These are phyloP conservation scores for Agrocybe pediades DNA, from an alignment of 768 basidiomycete species.

Conservation along the genomic window DNA sequence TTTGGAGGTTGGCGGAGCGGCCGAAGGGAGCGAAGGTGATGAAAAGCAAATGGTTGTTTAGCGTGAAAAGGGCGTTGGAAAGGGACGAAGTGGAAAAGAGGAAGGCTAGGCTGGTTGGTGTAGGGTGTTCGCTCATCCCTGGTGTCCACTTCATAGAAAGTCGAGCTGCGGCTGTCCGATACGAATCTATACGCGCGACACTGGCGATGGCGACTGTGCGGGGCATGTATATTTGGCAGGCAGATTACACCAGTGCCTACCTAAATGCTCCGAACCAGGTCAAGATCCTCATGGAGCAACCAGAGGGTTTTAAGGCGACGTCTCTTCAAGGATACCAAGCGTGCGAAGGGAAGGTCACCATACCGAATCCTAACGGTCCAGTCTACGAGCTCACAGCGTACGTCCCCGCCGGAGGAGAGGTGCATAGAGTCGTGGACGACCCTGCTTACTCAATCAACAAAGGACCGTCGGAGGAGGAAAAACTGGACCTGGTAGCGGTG, in stretches of 20 bases:
- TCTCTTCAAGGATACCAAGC: not conserved
- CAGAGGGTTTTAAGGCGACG: not conserved
- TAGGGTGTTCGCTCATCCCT: slow-evolving; percentile 11
- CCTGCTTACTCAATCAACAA: not conserved
- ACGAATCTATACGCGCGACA: slow-evolving; percentile 1
- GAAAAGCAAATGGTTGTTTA: slow-evolving; percentile 1
- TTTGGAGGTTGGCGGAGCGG: slow-evolving; percentile 1
- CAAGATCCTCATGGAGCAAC: slow-evolving; percentile 1
- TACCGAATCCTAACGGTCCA: not conserved
- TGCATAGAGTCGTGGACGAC: not conserved
- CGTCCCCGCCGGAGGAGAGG: slow-evolving; percentile 6
- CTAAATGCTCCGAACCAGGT: not conserved
- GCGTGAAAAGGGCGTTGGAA: not conserved
- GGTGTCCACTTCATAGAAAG: slow-evolving; percentile 4
- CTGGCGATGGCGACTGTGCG: not conserved
- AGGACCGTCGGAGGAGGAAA: not conserved
- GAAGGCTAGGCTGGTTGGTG: slow-evolving; percentile 9
- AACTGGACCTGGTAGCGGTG: not conserved
- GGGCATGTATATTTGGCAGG: not conserved
- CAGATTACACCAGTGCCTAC: slow-evolving; percentile 1
- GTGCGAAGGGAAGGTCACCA: not conserved
- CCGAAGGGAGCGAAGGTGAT: slow-evolving; percentile 7
- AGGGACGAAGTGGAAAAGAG: not conserved
- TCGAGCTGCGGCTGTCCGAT: not conserved
- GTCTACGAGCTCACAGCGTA: slow-evolving; percentile 3